Percentiles rank a stretch among this genome's conserved stretches.
Evolutionary conservation across 2,329 filamentous ascomycete genomes (phyloP).

Genomic region (Colletotrichum lupini): DNA sequence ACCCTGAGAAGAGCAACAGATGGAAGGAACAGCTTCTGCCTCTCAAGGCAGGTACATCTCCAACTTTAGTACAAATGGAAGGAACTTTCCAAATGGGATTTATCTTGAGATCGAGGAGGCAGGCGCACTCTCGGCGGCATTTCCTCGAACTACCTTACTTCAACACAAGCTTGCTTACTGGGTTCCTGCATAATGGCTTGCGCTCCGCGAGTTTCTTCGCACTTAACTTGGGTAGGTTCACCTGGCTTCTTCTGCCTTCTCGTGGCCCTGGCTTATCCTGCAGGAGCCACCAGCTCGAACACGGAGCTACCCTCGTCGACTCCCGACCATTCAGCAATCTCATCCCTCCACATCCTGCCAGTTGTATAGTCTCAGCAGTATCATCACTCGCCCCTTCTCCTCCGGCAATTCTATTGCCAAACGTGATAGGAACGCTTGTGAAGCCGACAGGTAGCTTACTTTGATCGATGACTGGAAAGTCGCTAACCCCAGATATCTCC

Average conservation of each 20-base stretch:
- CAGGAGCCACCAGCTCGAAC: not conserved
- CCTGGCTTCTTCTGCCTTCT: not conserved
- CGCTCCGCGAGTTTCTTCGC: not conserved
- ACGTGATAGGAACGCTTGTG: not conserved
- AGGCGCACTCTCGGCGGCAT: too few species aligned
- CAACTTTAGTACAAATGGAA: not conserved
- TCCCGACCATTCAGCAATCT: not conserved
- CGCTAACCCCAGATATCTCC: not conserved
- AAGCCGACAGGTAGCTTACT: not conserved
- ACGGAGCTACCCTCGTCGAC: not conserved
- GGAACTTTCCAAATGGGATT: not conserved
- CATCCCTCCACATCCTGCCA: not conserved
- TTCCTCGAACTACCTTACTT: too few species aligned
- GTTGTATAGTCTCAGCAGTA: not conserved
- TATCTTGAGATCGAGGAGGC: too few species aligned
- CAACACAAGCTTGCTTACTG: too few species aligned
- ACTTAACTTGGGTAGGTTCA: not conserved
- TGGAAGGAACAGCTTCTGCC: not conserved
- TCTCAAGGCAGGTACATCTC: not conserved
- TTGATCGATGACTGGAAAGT: not conserved
- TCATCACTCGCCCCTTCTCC: not conserved
- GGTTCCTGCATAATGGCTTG: not conserved
- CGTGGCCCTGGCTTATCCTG: not conserved
- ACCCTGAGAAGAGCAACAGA: not conserved
- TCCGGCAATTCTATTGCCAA: not conserved